Percentiles rank a stretch among this genome's conserved stretches.
Conservation (phyloP, 2,329 filamentous ascomycete species). For the Rutstroemia sydowiana region DNA sequence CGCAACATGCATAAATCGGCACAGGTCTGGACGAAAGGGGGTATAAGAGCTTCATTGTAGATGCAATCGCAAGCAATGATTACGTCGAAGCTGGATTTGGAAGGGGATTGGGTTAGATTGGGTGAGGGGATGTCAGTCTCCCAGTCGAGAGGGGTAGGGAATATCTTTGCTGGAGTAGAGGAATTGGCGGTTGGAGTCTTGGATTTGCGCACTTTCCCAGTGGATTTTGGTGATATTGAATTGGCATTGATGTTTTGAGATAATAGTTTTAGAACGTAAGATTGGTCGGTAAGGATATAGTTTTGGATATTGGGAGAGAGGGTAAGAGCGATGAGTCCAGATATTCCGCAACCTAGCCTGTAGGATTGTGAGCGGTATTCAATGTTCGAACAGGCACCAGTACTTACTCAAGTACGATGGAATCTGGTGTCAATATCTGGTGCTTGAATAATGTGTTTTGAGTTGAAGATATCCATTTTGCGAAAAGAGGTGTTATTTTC, state of each 20-base stretch:
- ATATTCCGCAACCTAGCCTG: constrained; percentile 85
- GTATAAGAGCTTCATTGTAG: constrained; percentile 82
- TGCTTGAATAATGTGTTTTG: constrained; percentile 55
- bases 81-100: constrained; percentile 52
- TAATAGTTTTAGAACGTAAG: constrained; percentile 73
- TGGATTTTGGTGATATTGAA: too few species aligned
- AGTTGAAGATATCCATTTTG: constrained; percentile 65
- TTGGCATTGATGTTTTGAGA: constrained; percentile 65
- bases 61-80: constrained; percentile 89
- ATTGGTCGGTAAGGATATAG: constrained; percentile 81
- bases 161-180: too few species aligned
- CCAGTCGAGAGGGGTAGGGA: too few species aligned
- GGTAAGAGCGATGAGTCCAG: constrained; percentile 67
- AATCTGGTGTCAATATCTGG: constrained; percentile 44
- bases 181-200: too few species aligned
- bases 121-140: constrained; percentile 41
- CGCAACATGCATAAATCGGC: constrained; percentile 63
- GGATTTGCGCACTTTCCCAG: constrained; percentile 17
- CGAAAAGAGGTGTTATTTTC: constrained; percentile 81
- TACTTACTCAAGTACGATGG: constrained; percentile 32
- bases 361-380: not conserved
- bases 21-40: constrained; percentile 76
- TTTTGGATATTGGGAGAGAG: constrained; percentile 50
- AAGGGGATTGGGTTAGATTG: constrained; percentile 24
- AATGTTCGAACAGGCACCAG: too few species aligned